phyloP scores from a whole-genome alignment of 2,329 filamentous ascomycete species.

The Monosporascus sp. region DNA sequence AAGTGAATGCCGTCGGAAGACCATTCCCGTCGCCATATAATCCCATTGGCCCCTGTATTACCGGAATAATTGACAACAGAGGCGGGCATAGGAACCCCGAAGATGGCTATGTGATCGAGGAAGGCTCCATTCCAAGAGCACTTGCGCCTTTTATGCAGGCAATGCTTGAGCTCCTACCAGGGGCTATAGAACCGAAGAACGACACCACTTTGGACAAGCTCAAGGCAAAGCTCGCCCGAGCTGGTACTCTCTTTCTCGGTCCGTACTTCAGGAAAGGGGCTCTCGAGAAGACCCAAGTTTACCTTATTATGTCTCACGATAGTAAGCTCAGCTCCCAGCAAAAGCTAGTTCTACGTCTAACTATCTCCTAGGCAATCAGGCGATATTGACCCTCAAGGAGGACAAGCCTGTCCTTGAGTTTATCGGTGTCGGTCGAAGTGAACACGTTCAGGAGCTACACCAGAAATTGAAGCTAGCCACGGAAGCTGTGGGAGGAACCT shows the following conservation, averaged over 20 bases:
- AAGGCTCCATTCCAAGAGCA: conserved; percentile 55
- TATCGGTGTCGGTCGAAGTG: conserved; percentile 50
- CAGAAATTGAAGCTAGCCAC: conserved; percentile 49
- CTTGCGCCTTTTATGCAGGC: conserved; percentile 51
- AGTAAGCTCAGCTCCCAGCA: conserved; percentile 30
- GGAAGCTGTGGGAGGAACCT: conserved; percentile 52
- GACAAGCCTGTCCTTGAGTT: conserved; percentile 58
- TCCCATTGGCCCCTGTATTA: conserved; percentile 58
- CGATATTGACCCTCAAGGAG: conserved; percentile 51
- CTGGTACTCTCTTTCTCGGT: conserved; percentile 51
- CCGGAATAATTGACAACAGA: conserved; percentile 56
- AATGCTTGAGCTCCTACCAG: conserved; percentile 50
- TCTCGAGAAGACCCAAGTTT: conserved; percentile 56
- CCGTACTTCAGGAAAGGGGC: conserved; percentile 53
- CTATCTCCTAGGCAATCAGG: conserved; percentile 45
- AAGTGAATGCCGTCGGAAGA: conserved; percentile 52
- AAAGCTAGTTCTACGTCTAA: not conserved
- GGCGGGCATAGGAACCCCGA: conserved; percentile 46
- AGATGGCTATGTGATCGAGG: conserved; percentile 60
- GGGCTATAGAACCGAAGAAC: conserved; percentile 34
- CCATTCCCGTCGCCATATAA: conserved; percentile 43
- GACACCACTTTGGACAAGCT: conserved; percentile 36
- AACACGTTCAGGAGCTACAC: conserved; percentile 50
- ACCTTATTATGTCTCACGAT: conserved; percentile 64
- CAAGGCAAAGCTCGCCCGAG: conserved; percentile 41